Evolutionary conservation across 768 basidiomycete species (phyloP).

Genomic region (Leucocoprinus sp.): DNA sequence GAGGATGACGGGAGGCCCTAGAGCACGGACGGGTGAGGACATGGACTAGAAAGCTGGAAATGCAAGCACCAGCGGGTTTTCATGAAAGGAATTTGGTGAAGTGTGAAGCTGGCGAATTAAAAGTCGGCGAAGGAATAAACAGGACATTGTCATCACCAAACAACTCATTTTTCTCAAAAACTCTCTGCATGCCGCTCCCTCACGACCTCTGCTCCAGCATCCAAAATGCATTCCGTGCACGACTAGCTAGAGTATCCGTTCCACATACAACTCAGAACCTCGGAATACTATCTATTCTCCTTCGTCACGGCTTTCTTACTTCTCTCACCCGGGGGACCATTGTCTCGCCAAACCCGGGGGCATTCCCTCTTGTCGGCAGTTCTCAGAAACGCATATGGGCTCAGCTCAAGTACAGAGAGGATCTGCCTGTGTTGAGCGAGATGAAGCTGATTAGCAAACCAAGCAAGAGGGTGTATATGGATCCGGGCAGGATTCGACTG

Average conservation of each 20-base stretch:
- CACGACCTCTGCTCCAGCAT: conserved; percentile 85
- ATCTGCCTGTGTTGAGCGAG: conserved; percentile 69
- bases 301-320: conserved; percentile 83
- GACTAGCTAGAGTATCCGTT: conserved; percentile 70
- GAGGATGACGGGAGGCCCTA: conserved; percentile 25
- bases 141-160: no score
- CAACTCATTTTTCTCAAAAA: no score
- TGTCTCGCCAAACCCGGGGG: conserved; percentile 50
- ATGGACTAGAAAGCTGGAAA: not conserved
- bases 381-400: conserved; percentile 85
- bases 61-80: conserved; percentile 45
- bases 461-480: conserved; percentile 73
- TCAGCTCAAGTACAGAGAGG: conserved; percentile 87
- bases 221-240: conserved; percentile 87
- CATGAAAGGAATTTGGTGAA: conserved; percentile 24
- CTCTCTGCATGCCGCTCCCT: conserved; percentile 43
- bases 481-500: conserved; percentile 58
- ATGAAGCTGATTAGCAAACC: conserved; percentile 85
- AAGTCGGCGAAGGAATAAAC: conserved; percentile 1
- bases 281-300: conserved; percentile 85
- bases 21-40: not conserved
- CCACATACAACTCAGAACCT: conserved; percentile 85
- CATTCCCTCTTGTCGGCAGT: conserved; percentile 51
- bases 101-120: not conserved
- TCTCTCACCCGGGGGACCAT: conserved; percentile 75